Base-by-base conservation (phyloP, 129 eudicot species). In the Apium graveolens region DNA sequence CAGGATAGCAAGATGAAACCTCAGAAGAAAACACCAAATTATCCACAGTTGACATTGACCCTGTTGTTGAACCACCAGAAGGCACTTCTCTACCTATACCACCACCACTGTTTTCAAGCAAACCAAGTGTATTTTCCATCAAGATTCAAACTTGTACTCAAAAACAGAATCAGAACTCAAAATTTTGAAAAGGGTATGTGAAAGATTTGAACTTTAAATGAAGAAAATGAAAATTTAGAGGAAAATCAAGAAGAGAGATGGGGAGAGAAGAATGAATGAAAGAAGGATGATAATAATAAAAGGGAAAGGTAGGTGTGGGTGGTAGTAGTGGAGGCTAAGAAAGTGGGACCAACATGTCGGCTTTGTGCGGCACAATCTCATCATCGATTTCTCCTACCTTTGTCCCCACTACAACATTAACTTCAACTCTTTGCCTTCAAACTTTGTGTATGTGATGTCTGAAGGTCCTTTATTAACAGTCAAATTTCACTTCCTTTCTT, bases 281-380 rank as follows among this genome's bases (percentile, higher is more conserved):
- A 39, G 55, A n/a, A 60, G 53, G 42, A 29, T 18, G 26, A 41
- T 68, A 79, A 39, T 74, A 60, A 75, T 73, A 74, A 39, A 24
- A 41, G n/a, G n/a, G 38, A 74, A 74, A 74, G 77, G 77, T 74
- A 11, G 82, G 82, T 73, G 74, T 51, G 53, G 53, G 78, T 26
- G 80, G 82, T 32, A 77, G 79, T 48, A 75, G 81, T 49, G 73
- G 76, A 34, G 57, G 49, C 49, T 45, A 79, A 62, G 82, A 35
- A n/a, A 41, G 78, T 74, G 88, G 96, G 91, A 32, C 92, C 92
- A 76, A 78, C 75, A 34, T 93, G 97, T 92, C 96, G 83, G 90
- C 75, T 85, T 83, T 90, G 87, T 85, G 96, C 88, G 88, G 83
- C 82, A 84, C 91, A 84, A 45, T 76, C 9, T 38, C 88, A 89